A percentile compares a stretch with the other conserved stretches of the same genome.
Evolutionary conservation across 352 stramenopile genomes (phyloP).

Genomic region (Globisporangium iwayamae): DNA sequence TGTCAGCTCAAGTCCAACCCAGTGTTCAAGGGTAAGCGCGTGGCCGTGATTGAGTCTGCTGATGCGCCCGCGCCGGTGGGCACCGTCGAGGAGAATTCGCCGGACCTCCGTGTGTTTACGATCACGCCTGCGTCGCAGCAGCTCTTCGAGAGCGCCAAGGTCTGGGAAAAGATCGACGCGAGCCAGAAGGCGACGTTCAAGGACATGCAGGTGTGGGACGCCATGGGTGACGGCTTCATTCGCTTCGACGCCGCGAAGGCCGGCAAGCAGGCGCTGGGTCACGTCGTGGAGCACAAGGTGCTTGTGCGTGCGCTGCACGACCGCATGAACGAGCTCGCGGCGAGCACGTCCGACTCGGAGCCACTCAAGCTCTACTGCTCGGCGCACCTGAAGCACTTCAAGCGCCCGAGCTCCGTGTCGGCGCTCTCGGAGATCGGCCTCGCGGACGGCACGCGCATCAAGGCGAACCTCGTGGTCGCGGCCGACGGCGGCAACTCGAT

Average conservation of each 20-base stretch:
- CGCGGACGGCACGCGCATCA: constrained; percentile 68
- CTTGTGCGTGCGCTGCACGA: constrained; percentile 84
- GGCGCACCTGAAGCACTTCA: constrained; percentile 81
- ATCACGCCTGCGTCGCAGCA: constrained; percentile 83
- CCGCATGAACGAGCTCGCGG: constrained; percentile 73
- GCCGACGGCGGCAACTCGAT: constrained; percentile 89
- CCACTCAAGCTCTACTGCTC: constrained; percentile 73
- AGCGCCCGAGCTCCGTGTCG: constrained; percentile 42
- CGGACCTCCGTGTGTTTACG: constrained; percentile 88
- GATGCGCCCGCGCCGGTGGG: constrained; percentile 32
- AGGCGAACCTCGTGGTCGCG: constrained; percentile 78
- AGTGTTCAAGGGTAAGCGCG: constrained; percentile 74
- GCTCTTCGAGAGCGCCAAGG: constrained; percentile 68
- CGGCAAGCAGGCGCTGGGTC: constrained; percentile 59
- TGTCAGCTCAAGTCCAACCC: constrained; percentile 78
- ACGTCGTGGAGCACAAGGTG: constrained; percentile 87
- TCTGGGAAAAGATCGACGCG: constrained; percentile 71
- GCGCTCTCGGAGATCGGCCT: constrained; percentile 58
- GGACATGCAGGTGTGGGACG: constrained; percentile 91
- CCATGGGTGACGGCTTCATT: constrained; percentile 86
- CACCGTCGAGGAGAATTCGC: constrained; percentile 53
- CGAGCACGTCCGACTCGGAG: constrained; percentile 33
- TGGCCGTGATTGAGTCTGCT: constrained; percentile 70
- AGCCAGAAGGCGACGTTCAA: constrained; percentile 67
- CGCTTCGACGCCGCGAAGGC: constrained; percentile 79